Conservation (phyloP, 1,284 basidiomycete species). For the Pseudomicrostroma phylloplanum region DNA sequence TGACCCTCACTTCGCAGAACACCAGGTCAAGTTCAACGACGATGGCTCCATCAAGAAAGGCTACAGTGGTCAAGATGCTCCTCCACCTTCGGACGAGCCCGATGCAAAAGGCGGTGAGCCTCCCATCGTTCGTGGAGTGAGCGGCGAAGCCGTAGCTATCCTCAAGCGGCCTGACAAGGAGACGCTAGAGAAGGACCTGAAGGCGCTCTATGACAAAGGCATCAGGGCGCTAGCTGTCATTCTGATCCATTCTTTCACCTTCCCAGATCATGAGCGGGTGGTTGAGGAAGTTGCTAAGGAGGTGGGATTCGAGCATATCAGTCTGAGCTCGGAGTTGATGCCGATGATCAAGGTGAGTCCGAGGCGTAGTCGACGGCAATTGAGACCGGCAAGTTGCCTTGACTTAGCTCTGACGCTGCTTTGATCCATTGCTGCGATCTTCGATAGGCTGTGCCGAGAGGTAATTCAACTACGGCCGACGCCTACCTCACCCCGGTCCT, state of each 20-base stretch:
- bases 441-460: constrained; percentile 68
- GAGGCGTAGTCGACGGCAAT: not conserved
- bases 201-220: constrained; percentile 66
- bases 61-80: constrained; percentile 44
- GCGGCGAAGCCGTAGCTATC: constrained; percentile 84
- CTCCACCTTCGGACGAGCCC: constrained; percentile 61
- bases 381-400: not conserved
- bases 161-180: constrained; percentile 61
- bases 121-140: constrained; percentile 68
- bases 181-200: constrained; percentile 57
- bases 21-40: constrained; percentile 68
- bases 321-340: constrained; percentile 76
- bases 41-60: constrained; percentile 54
- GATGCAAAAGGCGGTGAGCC: constrained; percentile 66
- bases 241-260: constrained; percentile 86
- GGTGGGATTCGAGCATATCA: constrained; percentile 79
- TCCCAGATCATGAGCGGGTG: constrained; percentile 69
- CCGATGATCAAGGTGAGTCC: constrained; percentile 66
- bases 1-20: constrained; percentile 70
- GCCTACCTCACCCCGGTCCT: constrained; percentile 92
- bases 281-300: constrained; percentile 68
- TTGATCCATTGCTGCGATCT: constrained; percentile 47
- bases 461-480: constrained; percentile 85
- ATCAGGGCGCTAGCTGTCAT: constrained; percentile 80
- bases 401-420: constrained; percentile 12